These are phyloP conservation scores for Linaria vulgaris DNA, from an alignment of 257 asterid genomes.

Conservation along the genomic window DNA sequence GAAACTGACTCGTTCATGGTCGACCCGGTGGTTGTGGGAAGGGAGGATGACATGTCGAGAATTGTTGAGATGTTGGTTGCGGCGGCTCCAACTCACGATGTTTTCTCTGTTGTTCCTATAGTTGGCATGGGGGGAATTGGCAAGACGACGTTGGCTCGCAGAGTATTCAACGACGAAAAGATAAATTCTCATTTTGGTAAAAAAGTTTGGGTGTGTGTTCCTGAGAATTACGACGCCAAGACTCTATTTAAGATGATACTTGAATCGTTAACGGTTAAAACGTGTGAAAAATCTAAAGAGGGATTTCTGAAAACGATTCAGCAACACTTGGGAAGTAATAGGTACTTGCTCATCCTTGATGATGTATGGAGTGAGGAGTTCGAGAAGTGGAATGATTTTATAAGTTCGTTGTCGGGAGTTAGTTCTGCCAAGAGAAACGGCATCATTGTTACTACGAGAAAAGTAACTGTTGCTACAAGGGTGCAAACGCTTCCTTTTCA, in stretches of 20 bases:
- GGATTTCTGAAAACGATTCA: slow-evolving; percentile 1
- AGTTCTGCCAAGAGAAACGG: background rate
- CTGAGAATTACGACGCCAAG: slow-evolving; percentile 15
- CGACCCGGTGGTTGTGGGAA: no score
- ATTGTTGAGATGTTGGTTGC: background rate
- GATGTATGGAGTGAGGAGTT: slow-evolving; percentile 29
- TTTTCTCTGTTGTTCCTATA: no score
- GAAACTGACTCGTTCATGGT: no score
- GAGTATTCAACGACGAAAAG: background rate
- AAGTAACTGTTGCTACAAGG: slow-evolving; percentile 3
- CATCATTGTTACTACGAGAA: slow-evolving; percentile 14
- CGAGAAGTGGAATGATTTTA: slow-evolving; percentile 11
- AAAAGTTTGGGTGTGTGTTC: slow-evolving; percentile 24
- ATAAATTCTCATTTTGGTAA: background rate
- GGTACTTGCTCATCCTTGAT: slow-evolving; percentile 28
- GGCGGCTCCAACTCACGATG: background rate
- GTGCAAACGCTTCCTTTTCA: background rate
- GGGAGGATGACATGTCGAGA: no score
- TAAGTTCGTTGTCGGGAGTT: slow-evolving; percentile 4
- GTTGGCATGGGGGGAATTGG: no score
- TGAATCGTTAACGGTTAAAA: background rate
- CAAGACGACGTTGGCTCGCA: slow-evolving; percentile 22
- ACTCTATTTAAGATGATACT: slow-evolving; percentile 21
- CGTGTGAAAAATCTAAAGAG: background rate
- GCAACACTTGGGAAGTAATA: background rate